Conservation (phyloP, 2,329 filamentous ascomycete species). For the Aspergillus oerlinghausenensis region DNA sequence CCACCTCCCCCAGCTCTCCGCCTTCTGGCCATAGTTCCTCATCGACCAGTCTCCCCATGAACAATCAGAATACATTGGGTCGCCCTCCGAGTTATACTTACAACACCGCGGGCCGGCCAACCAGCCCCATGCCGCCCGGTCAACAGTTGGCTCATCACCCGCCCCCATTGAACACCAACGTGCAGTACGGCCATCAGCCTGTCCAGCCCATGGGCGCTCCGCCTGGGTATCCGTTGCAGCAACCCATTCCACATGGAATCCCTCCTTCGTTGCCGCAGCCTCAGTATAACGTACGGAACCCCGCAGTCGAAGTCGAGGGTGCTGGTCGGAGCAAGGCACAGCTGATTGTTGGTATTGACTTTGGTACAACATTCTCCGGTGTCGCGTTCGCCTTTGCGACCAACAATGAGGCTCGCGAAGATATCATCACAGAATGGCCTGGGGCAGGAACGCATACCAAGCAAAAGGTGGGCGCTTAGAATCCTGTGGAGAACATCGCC, state of each 20-base stretch:
- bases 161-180: constrained; percentile 53
- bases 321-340: constrained; percentile 89
- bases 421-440: constrained; percentile 99
- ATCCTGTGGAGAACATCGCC: not conserved
- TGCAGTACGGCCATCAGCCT: constrained; percentile 44
- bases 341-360: constrained; percentile 97
- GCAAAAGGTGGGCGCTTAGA: constrained; percentile 68
- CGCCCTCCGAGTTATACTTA: constrained; percentile 63
- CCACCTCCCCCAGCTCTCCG: constrained; percentile 31
- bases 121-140: constrained; percentile 48
- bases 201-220: constrained; percentile 37
- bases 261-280: constrained; percentile 21
- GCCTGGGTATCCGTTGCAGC: constrained; percentile 43
- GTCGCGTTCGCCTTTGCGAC: constrained; percentile 91
- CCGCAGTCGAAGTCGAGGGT: constrained; percentile 69
- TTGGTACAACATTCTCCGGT: constrained; percentile 97
- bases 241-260: constrained; percentile 26
- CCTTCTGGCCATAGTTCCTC: constrained; percentile 42
- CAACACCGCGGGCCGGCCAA: constrained; percentile 47
- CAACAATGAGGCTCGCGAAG: constrained; percentile 95
- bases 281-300: constrained; percentile 29
- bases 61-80: constrained; percentile 50
- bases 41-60: constrained; percentile 53
- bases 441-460: constrained; percentile 96
- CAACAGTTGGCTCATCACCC: constrained; percentile 43